Percentiles rank a stretch among this genome's conserved stretches.
phyloP scores from a whole-genome alignment of 83 land plant genomes.

The Isoetes engelmannii region DNA sequence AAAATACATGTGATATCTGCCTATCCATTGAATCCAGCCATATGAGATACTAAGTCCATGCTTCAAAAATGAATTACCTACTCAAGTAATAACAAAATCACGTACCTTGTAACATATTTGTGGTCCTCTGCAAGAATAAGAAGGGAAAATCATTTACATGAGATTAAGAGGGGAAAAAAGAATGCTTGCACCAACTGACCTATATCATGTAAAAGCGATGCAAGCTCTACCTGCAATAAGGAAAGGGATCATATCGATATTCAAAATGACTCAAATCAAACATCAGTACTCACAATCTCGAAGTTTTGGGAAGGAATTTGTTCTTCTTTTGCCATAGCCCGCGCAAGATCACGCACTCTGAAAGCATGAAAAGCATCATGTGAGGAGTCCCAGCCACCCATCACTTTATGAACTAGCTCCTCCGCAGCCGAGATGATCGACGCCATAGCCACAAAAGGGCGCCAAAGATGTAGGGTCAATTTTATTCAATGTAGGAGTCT shows the following conservation, averaged over 20 bases:
- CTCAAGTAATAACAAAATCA: not conserved
- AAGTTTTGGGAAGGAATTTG: slow-evolving; percentile 23
- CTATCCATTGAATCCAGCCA: too few relatives aligned
- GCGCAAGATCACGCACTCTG: slow-evolving; percentile 81
- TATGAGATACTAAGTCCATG: too few relatives aligned
- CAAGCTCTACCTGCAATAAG: slow-evolving; percentile 67
- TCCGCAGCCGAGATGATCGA: slow-evolving; percentile 52
- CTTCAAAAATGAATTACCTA: too few relatives aligned
- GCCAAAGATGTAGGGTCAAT: too few relatives aligned
- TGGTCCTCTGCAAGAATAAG: slow-evolving; percentile 62
- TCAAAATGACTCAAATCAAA: not conserved
- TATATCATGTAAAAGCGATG: slow-evolving; percentile 89
- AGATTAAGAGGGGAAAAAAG: not conserved
- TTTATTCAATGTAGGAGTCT: too few relatives aligned
- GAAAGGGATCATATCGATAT: not conserved
- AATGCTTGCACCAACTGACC: slow-evolving; percentile 30
- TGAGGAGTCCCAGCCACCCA: slow-evolving; percentile 79
- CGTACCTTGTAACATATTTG: slow-evolving; percentile 70
- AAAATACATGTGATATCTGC: too few relatives aligned
- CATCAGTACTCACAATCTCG: slow-evolving; percentile 29
- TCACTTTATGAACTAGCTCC: slow-evolving; percentile 50
- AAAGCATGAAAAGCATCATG: slow-evolving; percentile 87
- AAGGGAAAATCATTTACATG: not conserved
- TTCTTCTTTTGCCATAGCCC: slow-evolving; percentile 73
- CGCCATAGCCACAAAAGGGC: not conserved